Evolutionary conservation across 2,329 filamentous ascomycete genomes (phyloP), one percentile per base, ranked within the genome.

Genomic region (Xylariaceae sp.): DNA sequence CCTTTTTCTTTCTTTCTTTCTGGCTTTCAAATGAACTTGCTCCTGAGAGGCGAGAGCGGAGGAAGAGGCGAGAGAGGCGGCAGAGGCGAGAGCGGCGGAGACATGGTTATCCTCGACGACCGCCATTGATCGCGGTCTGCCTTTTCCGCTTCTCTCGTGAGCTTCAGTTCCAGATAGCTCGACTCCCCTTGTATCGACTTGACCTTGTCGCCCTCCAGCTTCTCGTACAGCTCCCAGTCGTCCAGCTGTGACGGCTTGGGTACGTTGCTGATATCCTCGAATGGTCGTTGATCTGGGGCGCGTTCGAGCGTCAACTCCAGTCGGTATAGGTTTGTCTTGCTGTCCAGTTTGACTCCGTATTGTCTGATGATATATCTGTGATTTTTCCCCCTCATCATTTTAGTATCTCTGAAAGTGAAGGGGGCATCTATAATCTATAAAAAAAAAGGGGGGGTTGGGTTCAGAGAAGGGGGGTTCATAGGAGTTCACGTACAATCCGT

Each of bases 221-320:
- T 75, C 59, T 78, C 71, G 64, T 76, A 82, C 6, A 80, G 61
- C 1, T 68, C 55, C 79, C 78, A 84, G 55, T 84, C 80, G 56
- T 84, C 81, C 4, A 80, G 60, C 63, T 83, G 77, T 2, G 79
- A 80, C 2, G 80, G 80, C 8, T 65, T 71, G 0, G 80, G 80
- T 9, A 80, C 70, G n/a, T 60, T 54, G n/a, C 65, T 58, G 6
- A 82, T 60, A 4, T 75, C 68, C 6, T 73, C 65, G 56, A 80
- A 68, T 2, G 74, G 59, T 1, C 54, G 68, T 60, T 81, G 77
- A 8, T 68, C 70, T 0, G 66, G 47, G 6, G 73, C 68, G 27
- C 76, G 73, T 58, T 80, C 73, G 2, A 84, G 68, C 0, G 68
- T 74, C 26, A 83, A 62, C 30, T 72, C 72, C 31, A 80, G 68